Evolutionary conservation across 345 rosid genomes (phyloP), one percentile per base, ranked within the genome.

Genomic region (Excoecaria agallocha): DNA sequence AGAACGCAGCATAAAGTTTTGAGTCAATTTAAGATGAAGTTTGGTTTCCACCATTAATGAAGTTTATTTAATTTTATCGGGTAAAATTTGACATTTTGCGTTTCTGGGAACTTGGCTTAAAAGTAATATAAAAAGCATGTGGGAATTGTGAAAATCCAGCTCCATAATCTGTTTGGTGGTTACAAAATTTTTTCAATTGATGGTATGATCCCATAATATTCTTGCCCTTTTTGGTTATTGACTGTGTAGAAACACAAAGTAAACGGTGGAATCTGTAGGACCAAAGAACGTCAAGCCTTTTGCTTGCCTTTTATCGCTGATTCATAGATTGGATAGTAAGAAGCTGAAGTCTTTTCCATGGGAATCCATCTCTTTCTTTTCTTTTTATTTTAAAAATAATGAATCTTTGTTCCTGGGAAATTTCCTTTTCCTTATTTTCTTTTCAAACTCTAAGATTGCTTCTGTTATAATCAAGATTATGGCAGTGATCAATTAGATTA

Each of bases 121-220:
- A 24, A 30, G 9, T 25, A 17, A 50, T 49, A 16, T 49, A 30
- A 11, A 56, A 39, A 43, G 24, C 8, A 43, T 8, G 10, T 50
- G 10, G 8, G 49, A 11, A 20, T 48, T 12, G 19, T 43, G 45
- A 17, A 55, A 45, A 24, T 41, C 35, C 43, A 12, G 13, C 11
- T 22, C 76, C 52, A 30, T 51, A 59, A 20, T 64, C 19, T 80
- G 60, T 72, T 72, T 54, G n/a, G 16, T 43, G 61, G 43, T 64
- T 16, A n/a, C 12, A 64, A 67, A 39, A 68, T n/a, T 37, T 10
- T 15, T 70, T 56, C 46, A 70, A 49, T 25, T 43, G 15, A 20
- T 67, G 30, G 76, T 70, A 66, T 48, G 72, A 77, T 79, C 61
- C 78, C 72, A 56, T 41, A 24, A 76, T 65, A 75, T 69, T 65